phyloP scores from a whole-genome alignment of 2,329 filamentous ascomycete genomes.

The Cladorrhinum sp. region DNA sequence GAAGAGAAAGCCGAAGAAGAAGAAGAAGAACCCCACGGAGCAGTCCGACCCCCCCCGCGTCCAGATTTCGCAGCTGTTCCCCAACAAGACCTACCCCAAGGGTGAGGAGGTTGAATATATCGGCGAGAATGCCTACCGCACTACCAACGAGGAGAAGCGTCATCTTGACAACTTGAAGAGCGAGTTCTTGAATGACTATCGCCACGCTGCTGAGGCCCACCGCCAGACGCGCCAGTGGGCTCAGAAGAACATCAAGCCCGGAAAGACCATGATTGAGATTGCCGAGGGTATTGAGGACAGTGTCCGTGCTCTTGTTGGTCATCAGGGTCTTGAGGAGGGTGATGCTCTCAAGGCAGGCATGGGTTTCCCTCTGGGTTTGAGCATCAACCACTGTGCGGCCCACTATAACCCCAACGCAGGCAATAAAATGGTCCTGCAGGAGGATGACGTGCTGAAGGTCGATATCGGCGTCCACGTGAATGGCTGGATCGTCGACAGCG shows the following conservation, averaged over 20 bases:
- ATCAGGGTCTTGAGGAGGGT: conserved; percentile 71
- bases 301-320: conserved; percentile 70
- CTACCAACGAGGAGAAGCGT: conserved; percentile 80
- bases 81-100: conserved; percentile 67
- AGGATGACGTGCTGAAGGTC: conserved; percentile 77
- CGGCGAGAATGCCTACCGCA: conserved; percentile 74
- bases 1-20: conserved; percentile 74
- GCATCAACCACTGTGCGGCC: conserved; percentile 77
- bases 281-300: conserved; percentile 79
- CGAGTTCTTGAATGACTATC: conserved; percentile 74
- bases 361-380: conserved; percentile 79
- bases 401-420: conserved; percentile 83
- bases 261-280: conserved; percentile 72
- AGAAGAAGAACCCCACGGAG: conserved; percentile 60
- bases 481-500: conserved; percentile 76
- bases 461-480: conserved; percentile 81
- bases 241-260: conserved; percentile 74
- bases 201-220: conserved; percentile 75
- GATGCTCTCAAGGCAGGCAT: conserved; percentile 74
- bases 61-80: conserved; percentile 69
- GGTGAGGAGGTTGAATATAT: conserved; percentile 77
- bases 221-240: conserved; percentile 79
- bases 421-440: conserved; percentile 70
- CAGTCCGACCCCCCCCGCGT: conserved; percentile 79
- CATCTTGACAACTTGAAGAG: conserved; percentile 77